These are phyloP conservation scores for Gynochthodes officinalis DNA, from an alignment of 257 asterid species.

Conservation along the genomic window DNA sequence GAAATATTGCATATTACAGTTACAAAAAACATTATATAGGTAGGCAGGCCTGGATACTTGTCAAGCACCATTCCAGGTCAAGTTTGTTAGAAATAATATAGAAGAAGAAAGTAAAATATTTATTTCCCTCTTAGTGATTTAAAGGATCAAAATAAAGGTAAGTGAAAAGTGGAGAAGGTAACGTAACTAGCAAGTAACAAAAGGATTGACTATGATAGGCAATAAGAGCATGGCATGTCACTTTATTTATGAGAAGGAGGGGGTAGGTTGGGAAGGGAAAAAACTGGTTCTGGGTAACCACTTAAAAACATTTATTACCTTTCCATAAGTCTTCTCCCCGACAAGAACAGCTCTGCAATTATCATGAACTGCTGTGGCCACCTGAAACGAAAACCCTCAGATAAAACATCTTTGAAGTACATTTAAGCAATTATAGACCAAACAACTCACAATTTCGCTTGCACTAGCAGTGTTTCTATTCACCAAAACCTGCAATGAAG, in stretches of 20 bases:
- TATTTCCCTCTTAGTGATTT: background rate
- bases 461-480: slow-evolving; percentile 96
- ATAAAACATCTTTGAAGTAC: slow-evolving; percentile 9
- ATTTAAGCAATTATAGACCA: slow-evolving; percentile 18
- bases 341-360: slow-evolving; percentile 97
- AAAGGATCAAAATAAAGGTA: background rate
- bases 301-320: slow-evolving; percentile 42
- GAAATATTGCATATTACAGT: background rate
- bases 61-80: background rate
- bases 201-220: background rate
- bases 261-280: background rate
- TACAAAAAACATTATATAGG: background rate
- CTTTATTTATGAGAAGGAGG: background rate
- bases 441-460: slow-evolving; percentile 91
- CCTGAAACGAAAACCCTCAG: slow-evolving; percentile 48
- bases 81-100: background rate
- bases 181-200: background rate
- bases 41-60: background rate
- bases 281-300: background rate
- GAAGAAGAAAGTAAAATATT: background rate
- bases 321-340: slow-evolving; percentile 95
- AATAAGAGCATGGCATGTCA: background rate
- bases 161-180: background rate
- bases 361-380: slow-evolving; percentile 98
- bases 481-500: slow-evolving; percentile 83